These are phyloP conservation scores for Sphaerosporella brunnea DNA, from an alignment of 495 filamentous ascomycete genomes.

Conservation along the genomic window DNA sequence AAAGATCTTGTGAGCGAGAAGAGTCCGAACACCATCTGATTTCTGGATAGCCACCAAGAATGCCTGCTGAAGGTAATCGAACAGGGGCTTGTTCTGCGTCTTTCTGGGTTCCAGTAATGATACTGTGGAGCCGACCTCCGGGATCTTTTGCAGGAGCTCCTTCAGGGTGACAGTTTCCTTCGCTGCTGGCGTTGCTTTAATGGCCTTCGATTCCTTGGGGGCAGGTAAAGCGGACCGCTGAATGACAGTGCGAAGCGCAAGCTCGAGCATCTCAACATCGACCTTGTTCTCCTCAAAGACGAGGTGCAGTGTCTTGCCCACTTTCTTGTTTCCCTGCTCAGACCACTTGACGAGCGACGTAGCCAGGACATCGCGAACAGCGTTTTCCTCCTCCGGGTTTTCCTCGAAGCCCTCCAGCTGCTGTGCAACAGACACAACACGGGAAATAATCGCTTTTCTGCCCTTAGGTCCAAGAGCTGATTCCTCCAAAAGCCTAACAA, in stretches of 20 bases:
- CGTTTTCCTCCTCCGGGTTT: slow-evolving; percentile 25
- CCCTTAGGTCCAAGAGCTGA: slow-evolving; percentile 45
- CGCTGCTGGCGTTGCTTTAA: slow-evolving; percentile 14
- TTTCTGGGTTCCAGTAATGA: slow-evolving; percentile 33
- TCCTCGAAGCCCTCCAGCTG: slow-evolving; percentile 31
- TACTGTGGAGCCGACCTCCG: slow-evolving; percentile 26
- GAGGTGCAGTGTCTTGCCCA: slow-evolving; percentile 42
- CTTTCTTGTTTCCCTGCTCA: slow-evolving; percentile 31
- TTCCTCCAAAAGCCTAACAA: slow-evolving; percentile 44
- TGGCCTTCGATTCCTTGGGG: slow-evolving; percentile 4
- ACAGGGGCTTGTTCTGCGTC: slow-evolving; percentile 6
- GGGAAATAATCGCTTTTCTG: slow-evolving; percentile 40
- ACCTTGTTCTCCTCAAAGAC: slow-evolving; percentile 43
- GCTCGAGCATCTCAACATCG: slow-evolving; percentile 50
- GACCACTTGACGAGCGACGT: slow-evolving; percentile 44
- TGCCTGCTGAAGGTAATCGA: slow-evolving; percentile 36
- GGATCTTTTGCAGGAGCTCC: slow-evolving; percentile 15
- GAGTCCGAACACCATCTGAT: slow-evolving; percentile 34
- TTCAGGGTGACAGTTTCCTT: slow-evolving; percentile 9
- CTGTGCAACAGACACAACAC: slow-evolving; percentile 41
- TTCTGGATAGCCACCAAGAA: slow-evolving; percentile 43
- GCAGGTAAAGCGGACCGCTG: slow-evolving; percentile 27
- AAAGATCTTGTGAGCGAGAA: slow-evolving; percentile 42
- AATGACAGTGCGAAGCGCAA: slow-evolving; percentile 49
- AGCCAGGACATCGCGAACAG: slow-evolving; percentile 43